These are phyloP conservation scores for Cutaneotrichosporon sp. DNA, from an alignment of 1,284 basidiomycete genomes.

Conservation along the genomic window DNA sequence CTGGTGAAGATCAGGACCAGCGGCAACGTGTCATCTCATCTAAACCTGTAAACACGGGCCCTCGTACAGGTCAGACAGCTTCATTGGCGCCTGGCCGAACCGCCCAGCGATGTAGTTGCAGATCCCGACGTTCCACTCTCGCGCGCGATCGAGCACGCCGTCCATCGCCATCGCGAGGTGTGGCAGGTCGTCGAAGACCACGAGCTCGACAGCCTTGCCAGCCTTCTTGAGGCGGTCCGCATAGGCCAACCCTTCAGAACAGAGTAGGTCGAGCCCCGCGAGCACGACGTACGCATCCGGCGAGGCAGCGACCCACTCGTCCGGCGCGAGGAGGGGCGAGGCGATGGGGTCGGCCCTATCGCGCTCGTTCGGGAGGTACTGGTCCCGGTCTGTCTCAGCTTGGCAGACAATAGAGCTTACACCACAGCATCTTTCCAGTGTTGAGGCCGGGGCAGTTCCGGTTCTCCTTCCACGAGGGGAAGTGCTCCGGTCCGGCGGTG, in stretches of 20 bases:
- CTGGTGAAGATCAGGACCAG: too few species aligned
- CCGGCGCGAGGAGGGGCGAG: background rate
- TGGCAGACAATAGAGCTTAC: background rate
- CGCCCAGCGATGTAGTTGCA: slow-evolving; percentile 1
- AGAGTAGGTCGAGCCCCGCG: background rate
- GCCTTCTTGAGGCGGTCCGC: background rate
- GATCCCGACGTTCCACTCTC: background rate
- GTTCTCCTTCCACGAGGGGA: background rate
- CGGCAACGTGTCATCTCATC: too few species aligned
- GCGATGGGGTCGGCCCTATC: background rate
- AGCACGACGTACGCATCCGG: background rate
- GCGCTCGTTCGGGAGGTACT: background rate
- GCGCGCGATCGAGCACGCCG: background rate
- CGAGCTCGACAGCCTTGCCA: background rate
- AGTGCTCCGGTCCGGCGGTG: background rate
- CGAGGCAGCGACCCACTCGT: background rate
- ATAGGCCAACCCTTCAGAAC: background rate
- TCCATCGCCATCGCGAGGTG: background rate
- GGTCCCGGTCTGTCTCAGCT: background rate
- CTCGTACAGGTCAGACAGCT: background rate
- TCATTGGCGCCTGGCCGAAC: background rate
- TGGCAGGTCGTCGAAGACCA: background rate
- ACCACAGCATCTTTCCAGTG: background rate
- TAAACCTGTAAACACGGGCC: background rate
- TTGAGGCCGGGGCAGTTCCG: background rate